Evolutionary conservation across 192 early-diverging fungal genomes (phyloP).

Genomic region (Dispira simplex): DNA sequence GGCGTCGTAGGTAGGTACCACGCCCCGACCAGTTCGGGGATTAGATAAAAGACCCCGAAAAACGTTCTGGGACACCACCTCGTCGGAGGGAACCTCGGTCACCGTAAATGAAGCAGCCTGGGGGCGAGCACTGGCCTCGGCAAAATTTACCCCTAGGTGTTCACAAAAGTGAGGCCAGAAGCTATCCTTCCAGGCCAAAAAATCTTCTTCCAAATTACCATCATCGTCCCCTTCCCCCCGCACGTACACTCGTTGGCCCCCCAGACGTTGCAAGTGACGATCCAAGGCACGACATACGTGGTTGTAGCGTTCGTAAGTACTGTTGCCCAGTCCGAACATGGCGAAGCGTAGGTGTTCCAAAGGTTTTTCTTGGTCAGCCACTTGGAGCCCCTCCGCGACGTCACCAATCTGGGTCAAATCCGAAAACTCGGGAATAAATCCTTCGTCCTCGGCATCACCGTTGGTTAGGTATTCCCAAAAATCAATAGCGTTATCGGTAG

Average conservation of each 20-base stretch:
- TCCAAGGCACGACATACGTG: slow-evolving; percentile 60
- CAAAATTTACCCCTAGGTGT: slow-evolving; percentile 50
- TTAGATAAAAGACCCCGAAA: slow-evolving; percentile 33
- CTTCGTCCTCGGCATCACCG: slow-evolving; percentile 22
- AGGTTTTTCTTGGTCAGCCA: slow-evolving; percentile 63
- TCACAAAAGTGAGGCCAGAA: slow-evolving; percentile 63
- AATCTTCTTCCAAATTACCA: slow-evolving; percentile 90
- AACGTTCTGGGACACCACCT: slow-evolving; percentile 16
- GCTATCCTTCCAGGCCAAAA: slow-evolving; percentile 83
- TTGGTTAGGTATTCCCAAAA: slow-evolving; percentile 78
- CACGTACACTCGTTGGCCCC: slow-evolving; percentile 57
- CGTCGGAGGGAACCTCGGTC: slow-evolving; percentile 33
- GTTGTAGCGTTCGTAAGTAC: slow-evolving; percentile 58
- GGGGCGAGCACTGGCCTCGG: not conserved
- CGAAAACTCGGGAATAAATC: no score
- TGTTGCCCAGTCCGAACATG: slow-evolving; percentile 33
- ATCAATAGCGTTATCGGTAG: slow-evolving; percentile 92
- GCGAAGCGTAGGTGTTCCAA: slow-evolving; percentile 23
- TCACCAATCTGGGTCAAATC: slow-evolving; percentile 42
- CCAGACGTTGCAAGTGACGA: slow-evolving; percentile 44
- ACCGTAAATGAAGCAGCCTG: slow-evolving; percentile 24
- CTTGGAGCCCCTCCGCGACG: slow-evolving; percentile 43
- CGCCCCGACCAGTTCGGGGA: slow-evolving; percentile 21
- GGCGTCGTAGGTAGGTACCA: slow-evolving; percentile 45
- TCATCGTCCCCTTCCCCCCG: slow-evolving; percentile 97